Evolutionary conservation across 192 early-diverging fungal genomes (phyloP), one percentile per base, ranked within the genome.

Genomic region (Backusella westeae): DNA sequence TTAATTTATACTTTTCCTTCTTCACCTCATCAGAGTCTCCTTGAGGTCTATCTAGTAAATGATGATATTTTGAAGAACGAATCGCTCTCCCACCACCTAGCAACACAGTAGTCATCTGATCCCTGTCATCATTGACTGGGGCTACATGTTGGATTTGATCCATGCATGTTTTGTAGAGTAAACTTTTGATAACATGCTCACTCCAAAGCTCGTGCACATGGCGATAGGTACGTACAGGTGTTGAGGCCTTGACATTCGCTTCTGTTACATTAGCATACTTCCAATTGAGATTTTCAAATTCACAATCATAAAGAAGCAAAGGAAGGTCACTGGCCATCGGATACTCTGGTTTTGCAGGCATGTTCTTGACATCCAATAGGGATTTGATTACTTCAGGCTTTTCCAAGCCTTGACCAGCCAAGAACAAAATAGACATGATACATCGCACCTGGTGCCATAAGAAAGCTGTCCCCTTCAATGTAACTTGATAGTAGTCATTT

Each of bases 381-480:
- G 85, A 77, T 38, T 87, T 78, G 41, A 97, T 84, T 6, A 99
- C 81, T 9, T 80, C 86, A 17, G 94, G 93, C 21, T 83, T 53
- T 79, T 99, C 97, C 21, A 91, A 77, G 9, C 90, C 87, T 75
- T 92, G 89, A 3, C 96, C 97, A n/a, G 97, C 87, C 65, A 94
- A 81, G 72, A 97, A 92, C 46, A 99, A 79, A 34, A 98, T 86
- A 2, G 94, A 87, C 91, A 96, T 95, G 92, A 99, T 97, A 83
- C 94, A 97, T 35, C 97, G 92, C 68, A 99, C 96, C 85, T 98
- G 97, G 82, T 99, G 97, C 96, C 96, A 99, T 65, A 98, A 84
- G 72, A 98, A 99, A 34, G 96, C 95, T 3, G 91, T 91, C 29
- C 96, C 96, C 35, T 85, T 87, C 41, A 99, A 87, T 69, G 91